phyloP scores from a whole-genome alignment of 176 grass and related monocot species.

The Triticum aestivum region DNA sequence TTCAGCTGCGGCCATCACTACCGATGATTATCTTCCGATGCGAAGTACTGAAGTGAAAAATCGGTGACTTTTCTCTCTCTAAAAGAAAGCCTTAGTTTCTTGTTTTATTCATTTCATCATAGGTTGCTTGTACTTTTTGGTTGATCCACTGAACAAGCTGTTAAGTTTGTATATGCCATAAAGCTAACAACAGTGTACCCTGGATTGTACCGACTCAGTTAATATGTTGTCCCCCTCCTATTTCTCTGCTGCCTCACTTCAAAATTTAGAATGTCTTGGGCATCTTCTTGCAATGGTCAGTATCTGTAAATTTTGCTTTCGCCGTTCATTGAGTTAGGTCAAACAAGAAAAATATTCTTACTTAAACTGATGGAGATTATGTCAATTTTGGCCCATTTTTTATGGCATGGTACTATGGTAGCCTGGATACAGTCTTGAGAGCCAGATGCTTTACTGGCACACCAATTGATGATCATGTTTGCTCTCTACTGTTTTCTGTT shows the following conservation, averaged over 20 bases:
- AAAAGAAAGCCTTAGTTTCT: neutral
- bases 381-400: neutral
- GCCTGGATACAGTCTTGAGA: neutral
- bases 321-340: neutral
- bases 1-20: constrained; percentile 40
- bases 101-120: constrained; percentile 6
- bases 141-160: neutral
- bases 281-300: neutral
- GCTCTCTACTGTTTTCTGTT: neutral
- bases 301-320: neutral
- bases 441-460: neutral
- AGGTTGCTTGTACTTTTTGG: neutral
- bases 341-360: neutral
- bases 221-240: neutral
- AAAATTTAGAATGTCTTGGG: neutral
- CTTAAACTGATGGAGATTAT: neutral
- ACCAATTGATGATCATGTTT: neutral
- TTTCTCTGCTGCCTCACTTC: neutral
- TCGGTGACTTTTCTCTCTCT: constrained; percentile 36
- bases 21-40: constrained; percentile 86
- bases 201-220: neutral
- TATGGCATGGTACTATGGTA: neutral
- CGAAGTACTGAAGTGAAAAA: constrained; percentile 90
- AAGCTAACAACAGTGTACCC: neutral
- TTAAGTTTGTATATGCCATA: neutral